Conservation (phyloP, 179 eudicot genomes). For the Silene vulgaris region DNA sequence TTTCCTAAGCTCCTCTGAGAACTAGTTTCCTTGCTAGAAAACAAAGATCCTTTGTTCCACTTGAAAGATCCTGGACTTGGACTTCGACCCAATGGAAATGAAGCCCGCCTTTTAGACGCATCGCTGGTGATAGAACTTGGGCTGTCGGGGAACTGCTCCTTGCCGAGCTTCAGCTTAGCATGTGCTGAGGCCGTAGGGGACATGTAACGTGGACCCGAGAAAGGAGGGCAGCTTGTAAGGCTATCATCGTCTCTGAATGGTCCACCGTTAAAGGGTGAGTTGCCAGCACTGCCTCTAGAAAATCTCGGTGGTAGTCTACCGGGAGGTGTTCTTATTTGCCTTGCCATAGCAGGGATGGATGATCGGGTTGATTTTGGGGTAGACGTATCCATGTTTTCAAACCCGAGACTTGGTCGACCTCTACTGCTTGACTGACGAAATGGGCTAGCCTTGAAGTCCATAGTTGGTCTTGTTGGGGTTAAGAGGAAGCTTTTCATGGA, state of each 20-base stretch:
- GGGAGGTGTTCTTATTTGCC: conserved; percentile 45
- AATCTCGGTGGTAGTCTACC: conserved; percentile 40
- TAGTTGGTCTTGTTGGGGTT: conserved; percentile 49
- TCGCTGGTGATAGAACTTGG: conserved; percentile 36
- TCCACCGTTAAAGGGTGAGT: conserved; percentile 43
- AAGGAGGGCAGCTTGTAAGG: conserved; percentile 87
- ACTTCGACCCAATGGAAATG: conserved; percentile 63
- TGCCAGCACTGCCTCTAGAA: conserved; percentile 36
- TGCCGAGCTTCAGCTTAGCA: conserved; percentile 57
- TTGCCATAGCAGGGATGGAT: conserved; percentile 39
- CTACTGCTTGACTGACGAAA: conserved; percentile 37
- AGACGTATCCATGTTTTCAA: conserved; percentile 41
- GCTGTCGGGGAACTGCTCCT: conserved; percentile 41
- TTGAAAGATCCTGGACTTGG: conserved; percentile 60
- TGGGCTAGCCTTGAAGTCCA: conserved; percentile 53
- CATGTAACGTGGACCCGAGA: conserved; percentile 86
- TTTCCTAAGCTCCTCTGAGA: conserved; percentile 48
- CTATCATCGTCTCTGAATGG: conserved; percentile 73
- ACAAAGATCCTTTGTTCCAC: conserved; percentile 60
- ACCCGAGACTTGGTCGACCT: conserved; percentile 29
- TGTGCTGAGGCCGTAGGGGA: conserved; percentile 69
- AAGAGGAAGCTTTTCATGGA: conserved; percentile 28
- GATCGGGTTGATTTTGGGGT: conserved; percentile 77
- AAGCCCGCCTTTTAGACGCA: conserved; percentile 64
- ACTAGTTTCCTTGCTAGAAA: conserved; percentile 39